A percentile compares a stretch with the other conserved stretches of the same genome.
Conservation (phyloP, 1,284 basidiomycete genomes). For the Limonomyces culmigenus region DNA sequence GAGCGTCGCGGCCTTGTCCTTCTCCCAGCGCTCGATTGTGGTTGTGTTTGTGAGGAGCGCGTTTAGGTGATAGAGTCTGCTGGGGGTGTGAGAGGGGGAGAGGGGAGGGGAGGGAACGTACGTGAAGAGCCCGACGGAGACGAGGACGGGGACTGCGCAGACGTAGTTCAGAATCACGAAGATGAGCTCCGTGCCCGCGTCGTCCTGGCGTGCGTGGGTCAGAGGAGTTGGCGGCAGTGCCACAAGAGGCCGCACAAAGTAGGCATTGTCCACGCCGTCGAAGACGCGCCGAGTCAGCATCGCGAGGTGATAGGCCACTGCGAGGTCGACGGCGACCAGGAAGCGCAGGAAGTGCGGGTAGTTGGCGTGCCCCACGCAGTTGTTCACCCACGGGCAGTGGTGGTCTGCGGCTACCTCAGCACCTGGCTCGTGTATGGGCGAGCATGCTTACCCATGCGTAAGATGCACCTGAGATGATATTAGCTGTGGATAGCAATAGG, state of each 20-base stretch:
- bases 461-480: constrained; percentile 12
- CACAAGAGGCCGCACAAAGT: constrained; percentile 36
- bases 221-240: no score
- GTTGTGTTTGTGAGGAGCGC: constrained; percentile 74
- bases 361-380: constrained; percentile 82
- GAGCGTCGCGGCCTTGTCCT: constrained; percentile 82
- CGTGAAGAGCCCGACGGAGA: constrained; percentile 81
- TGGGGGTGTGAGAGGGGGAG: constrained; percentile 3
- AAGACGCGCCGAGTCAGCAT: constrained; percentile 63
- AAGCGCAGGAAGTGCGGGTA: constrained; percentile 87
- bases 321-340: constrained; percentile 81
- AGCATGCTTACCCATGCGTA: constrained; percentile 73
- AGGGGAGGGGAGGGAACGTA: constrained; percentile 12
- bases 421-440: no score
- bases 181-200: constrained; percentile 58
- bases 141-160: constrained; percentile 69
- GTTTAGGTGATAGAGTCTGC: constrained; percentile 77
- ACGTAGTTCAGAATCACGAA: constrained; percentile 83
- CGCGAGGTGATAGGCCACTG: constrained; percentile 65
- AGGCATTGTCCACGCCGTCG: constrained; percentile 23
- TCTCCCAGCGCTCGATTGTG: constrained; percentile 96
- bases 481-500: not conserved
- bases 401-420: no score
- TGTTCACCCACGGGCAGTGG: constrained; percentile 85
- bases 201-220: no score